Base-by-base conservation (phyloP, 257 asterid genomes). In the Knoxia roxburghii region DNA sequence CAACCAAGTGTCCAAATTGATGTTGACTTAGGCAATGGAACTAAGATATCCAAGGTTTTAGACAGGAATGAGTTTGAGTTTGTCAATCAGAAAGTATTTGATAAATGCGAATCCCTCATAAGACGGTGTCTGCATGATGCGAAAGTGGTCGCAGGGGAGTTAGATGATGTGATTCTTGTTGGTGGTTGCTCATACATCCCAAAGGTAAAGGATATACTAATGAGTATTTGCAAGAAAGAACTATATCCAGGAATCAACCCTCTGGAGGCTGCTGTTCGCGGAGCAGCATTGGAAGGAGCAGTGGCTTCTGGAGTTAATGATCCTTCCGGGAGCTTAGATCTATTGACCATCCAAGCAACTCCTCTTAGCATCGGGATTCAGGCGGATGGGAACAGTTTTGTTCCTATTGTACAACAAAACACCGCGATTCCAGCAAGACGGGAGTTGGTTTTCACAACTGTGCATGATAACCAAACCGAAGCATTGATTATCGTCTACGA, bases 251-350 rank as follows among this genome's bases (percentile, higher is more conserved):
- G 82, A n/a, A 85, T 88, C 77, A 69, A 86, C 72, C 89, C 84
- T 0, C 24, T 90, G 61, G 97, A 88, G 76, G 97, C 92, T 54
- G 96, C 96, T 14, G 96, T 90, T 24, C 77, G 86, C 2, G 97
- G 97, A 61, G 97, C 97, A 12, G 96, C 96, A 5, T 70, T 90
- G 55, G 96, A 88, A 81, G 97, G 96, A 1, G 97, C 96, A 0
- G 84, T 88, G 24, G 90, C 96, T 32, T 86, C 93, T 2, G 96
- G 96, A 65, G 77, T 83, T 9, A 85, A 76, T 9, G 96, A 90
- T 52, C 90, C 96, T 12, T 86, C 84, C 21, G 97, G 97, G 45
- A 77, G 80, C 75, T 78, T 90, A 63, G 97, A 90, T 77, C 85
- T 90, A 32, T 65, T 86, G 67, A 86, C 90, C 2, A 85, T 86